Evolutionary conservation across 192 early-diverging fungal genomes (phyloP).

Genomic region (Coemansia sp.): DNA sequence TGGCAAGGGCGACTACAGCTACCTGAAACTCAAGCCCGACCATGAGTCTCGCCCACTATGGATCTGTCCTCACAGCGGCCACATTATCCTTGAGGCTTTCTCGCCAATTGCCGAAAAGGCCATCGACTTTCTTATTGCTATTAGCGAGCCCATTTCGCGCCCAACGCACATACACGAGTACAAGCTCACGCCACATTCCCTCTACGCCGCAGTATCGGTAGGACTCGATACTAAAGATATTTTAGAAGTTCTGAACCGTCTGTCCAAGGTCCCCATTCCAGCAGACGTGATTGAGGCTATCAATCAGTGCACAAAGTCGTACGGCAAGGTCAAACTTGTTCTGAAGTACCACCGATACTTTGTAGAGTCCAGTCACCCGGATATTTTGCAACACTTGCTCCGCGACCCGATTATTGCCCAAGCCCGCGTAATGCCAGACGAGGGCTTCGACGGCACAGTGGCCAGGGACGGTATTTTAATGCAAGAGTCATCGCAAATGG

Average conservation of each 20-base stretch:
- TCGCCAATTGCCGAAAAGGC: slow-evolving; percentile 96
- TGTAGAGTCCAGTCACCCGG: slow-evolving; percentile 88
- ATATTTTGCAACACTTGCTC: slow-evolving; percentile 78
- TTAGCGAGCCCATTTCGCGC: slow-evolving; percentile 93
- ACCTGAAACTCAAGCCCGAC: slow-evolving; percentile 83
- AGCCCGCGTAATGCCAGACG: slow-evolving; percentile 66
- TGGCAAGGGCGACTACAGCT: too few species aligned
- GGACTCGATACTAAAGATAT: slow-evolving; percentile 92
- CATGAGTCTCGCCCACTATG: slow-evolving; percentile 89
- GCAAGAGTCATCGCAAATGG: slow-evolving; percentile 65
- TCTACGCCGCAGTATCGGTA: slow-evolving; percentile 98
- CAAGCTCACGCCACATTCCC: slow-evolving; percentile 89
- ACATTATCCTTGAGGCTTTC: slow-evolving; percentile 95
- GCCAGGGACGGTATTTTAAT: slow-evolving; percentile 60
- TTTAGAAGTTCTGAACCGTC: slow-evolving; percentile 84
- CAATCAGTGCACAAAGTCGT: slow-evolving; percentile 79
- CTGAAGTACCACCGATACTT: slow-evolving; percentile 93
- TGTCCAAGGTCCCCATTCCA: slow-evolving; percentile 90
- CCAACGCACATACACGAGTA: slow-evolving; percentile 76
- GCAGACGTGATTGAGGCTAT: slow-evolving; percentile 76
- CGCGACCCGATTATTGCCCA: slow-evolving; percentile 75
- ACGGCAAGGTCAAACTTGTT: slow-evolving; percentile 97
- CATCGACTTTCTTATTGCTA: slow-evolving; percentile 93
- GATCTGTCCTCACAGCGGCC: slow-evolving; percentile 79
- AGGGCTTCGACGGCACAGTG: slow-evolving; percentile 31